phyloP scores from a whole-genome alignment of 192 early-diverging fungal species.

The Coemansia nantahalensis region DNA sequence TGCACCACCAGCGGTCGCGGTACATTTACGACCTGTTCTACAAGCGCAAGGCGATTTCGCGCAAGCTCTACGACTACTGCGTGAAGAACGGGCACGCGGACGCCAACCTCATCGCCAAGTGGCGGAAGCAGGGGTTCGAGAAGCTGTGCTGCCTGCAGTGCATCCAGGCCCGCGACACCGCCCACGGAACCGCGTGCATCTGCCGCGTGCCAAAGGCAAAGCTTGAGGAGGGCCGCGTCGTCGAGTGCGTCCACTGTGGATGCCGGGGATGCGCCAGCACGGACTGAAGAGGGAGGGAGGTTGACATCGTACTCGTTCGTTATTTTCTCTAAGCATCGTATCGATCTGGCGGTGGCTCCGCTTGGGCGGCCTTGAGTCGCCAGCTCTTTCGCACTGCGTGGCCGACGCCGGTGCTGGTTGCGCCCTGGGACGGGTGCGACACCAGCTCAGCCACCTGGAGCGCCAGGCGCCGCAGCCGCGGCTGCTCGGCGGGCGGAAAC shows the following conservation, averaged over 20 bases:
- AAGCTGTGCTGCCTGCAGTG: constrained; percentile 96
- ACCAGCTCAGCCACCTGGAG: constrained; percentile 26
- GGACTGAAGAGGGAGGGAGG: constrained; percentile 28
- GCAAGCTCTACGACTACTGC: constrained; percentile 90
- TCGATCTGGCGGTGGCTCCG: too few species aligned
- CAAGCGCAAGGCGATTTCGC: constrained; percentile 91
- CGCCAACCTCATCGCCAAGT: constrained; percentile 93
- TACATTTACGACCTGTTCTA: constrained; percentile 97
- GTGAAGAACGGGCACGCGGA: constrained; percentile 92
- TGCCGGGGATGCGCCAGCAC: constrained; percentile 77
- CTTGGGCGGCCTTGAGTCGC: constrained; percentile 18
- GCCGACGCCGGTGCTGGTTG: constrained; percentile 29
- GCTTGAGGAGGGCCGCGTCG: constrained; percentile 82
- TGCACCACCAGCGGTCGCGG: constrained; percentile 96
- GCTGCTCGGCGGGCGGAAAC: constrained; percentile 12
- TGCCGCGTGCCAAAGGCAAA: constrained; percentile 93
- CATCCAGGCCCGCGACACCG: constrained; percentile 96
- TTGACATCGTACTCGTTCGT: not conserved
- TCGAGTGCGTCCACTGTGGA: constrained; percentile 96
- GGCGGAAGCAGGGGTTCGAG: constrained; percentile 97
- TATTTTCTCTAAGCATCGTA: not conserved
- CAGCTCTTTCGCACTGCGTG: constrained; percentile 47
- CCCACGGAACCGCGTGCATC: constrained; percentile 95
- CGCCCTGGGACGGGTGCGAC: constrained; percentile 9
- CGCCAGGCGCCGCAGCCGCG: constrained; percentile 27